Base-by-base conservation (phyloP, 768 basidiomycete genomes). In the Tremella mesenterica region DNA sequence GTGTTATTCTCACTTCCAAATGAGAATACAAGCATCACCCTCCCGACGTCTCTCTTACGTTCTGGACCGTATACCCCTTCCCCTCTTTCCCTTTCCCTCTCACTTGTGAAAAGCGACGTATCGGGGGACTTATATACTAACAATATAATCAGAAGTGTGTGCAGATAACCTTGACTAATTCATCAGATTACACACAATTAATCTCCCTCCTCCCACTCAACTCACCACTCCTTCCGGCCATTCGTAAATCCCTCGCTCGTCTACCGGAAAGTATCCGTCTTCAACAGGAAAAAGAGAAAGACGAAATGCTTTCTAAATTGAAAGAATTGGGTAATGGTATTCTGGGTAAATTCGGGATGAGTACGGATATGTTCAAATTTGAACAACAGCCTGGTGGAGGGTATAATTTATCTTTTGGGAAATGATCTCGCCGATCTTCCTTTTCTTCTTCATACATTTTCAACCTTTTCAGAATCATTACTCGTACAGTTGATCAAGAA, bases 291-390 rank as follows among this genome's bases (percentile, higher is more conserved):
- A 77, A 76, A 58, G 91, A 96, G 74, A 91, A 86, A 41, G 79
- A 80, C 1, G 93, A 97, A 74, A 95, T 96, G 88, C 53, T 96
- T 65, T 81, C 77, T 56, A 95, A 97, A 74, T 72, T 99, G 51
- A 99, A 99, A 70, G 86, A 85, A 4, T 73, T 99, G 7, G 93
- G 93, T 1, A 90, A 99, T 69, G 86, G 79, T 52, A 77, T 99
- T 43, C 77, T 99, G 18, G 92, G 93, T 83, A 87, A 86, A 56
- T 97, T 97, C 67, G 93, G 95, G 16, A 72, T 97, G 58, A 90
- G 85, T 13, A 96, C 92, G 0, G 84, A 97, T 69, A 97, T 93
- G 75, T 97, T 97, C 80, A 86, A 97, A 75, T 88, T 99, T 65
- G 83, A 84, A 55, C 88, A 88, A 16, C 92, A 93, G 59, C 88